Evolutionary conservation across 2,329 filamentous ascomycete species (phyloP).

Genomic region (Hymenotorrendiella dingleyae): DNA sequence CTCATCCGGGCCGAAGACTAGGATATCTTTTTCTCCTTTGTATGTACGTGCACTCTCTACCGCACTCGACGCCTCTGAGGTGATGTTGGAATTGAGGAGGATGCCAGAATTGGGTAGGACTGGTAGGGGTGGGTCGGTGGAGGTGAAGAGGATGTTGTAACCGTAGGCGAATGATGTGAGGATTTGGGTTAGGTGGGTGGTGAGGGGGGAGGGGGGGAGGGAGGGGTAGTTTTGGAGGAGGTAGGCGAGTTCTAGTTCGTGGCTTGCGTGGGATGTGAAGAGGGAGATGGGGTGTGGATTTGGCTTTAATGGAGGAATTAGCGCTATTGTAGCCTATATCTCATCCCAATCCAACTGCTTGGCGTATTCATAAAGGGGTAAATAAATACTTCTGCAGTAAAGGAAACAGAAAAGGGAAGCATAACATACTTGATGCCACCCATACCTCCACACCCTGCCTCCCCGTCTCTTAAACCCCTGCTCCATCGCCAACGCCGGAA

Average conservation of each 20-base stretch:
- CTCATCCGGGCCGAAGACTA: slow-evolving; percentile 12
- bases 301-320: slow-evolving; percentile 10
- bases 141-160: not conserved
- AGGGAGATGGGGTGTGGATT: slow-evolving; percentile 8
- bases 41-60: too few species aligned
- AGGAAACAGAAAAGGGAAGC: not conserved
- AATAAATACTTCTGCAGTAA: not conserved
- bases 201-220: not conserved
- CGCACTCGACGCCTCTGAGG: too few species aligned
- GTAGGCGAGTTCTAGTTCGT: slow-evolving; percentile 15
- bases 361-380: not conserved
- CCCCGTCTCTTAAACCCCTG: not conserved
- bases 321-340: slow-evolving; percentile 2
- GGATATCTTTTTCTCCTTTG: slow-evolving; percentile 1
- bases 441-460: not conserved
- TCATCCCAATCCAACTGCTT: not conserved
- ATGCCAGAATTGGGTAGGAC: too few species aligned
- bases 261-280: slow-evolving; percentile 9
- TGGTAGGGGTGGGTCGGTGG: not conserved
- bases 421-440: slow-evolving; percentile 3
- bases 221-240: slow-evolving; percentile 9
- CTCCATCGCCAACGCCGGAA: slow-evolving; percentile 1
- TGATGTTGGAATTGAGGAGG: too few species aligned
- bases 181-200: slow-evolving; percentile 2
- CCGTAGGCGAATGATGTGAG: not conserved